phyloP scores from a whole-genome alignment of 2,329 filamentous ascomycete genomes.

The Lojkania enalia region DNA sequence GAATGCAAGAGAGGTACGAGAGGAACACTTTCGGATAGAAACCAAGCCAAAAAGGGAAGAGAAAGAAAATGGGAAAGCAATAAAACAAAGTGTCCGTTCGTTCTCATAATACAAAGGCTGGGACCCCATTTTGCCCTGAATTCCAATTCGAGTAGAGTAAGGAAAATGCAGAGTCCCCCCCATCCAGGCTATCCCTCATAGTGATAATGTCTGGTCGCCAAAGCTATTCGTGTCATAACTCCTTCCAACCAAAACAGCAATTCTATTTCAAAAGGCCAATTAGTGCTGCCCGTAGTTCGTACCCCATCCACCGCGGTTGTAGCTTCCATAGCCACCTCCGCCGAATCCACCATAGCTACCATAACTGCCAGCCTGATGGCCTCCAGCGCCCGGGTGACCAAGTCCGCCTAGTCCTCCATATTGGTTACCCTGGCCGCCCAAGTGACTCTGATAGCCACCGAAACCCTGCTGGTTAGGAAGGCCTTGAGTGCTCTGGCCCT shows the following conservation, averaged over 20 bases:
- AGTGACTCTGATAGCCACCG: conserved; percentile 58
- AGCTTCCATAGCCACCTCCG: conserved; percentile 46
- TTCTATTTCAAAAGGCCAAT: not conserved
- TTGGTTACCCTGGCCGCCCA: conserved; percentile 53
- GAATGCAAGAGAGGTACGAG: conserved; percentile 5
- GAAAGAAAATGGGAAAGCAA: not conserved
- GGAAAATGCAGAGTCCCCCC: conserved; percentile 2
- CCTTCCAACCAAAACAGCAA: too few relatives aligned
- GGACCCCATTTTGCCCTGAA: conserved; percentile 4
- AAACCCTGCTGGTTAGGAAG: conserved; percentile 62
- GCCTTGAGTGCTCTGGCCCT: conserved; percentile 56
- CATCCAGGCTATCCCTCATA: too few relatives aligned
- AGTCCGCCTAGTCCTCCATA: conserved; percentile 58
- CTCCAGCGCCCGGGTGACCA: conserved; percentile 52
- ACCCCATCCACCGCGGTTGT: conserved; percentile 54
- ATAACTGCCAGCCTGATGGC: conserved; percentile 51
- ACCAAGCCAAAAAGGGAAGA: not conserved
- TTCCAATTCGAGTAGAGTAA: conserved; percentile 3
- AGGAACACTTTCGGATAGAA: not conserved
- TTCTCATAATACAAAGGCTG: conserved; percentile 15
- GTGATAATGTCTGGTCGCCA: too few relatives aligned
- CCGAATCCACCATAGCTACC: conserved; percentile 49
- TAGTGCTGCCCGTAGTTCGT: conserved; percentile 51
- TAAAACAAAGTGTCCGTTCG: conserved; percentile 1
- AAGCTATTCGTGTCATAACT: too few relatives aligned